phyloP scores from a whole-genome alignment of 257 asterid species.

The Solanum infundibuliforme region DNA sequence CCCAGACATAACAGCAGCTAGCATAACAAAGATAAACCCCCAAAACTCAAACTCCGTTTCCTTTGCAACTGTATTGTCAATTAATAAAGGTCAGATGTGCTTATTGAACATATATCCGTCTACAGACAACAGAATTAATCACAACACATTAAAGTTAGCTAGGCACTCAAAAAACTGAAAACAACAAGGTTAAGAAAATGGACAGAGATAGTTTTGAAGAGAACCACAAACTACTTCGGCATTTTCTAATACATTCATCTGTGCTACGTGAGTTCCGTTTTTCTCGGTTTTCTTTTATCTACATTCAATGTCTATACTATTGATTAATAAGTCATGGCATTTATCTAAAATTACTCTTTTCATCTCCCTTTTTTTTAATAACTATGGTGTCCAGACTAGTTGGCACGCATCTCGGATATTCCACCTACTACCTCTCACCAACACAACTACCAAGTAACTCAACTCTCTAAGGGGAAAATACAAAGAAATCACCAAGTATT shows the following conservation, averaged over 20 bases:
- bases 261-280: background rate
- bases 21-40: constrained; percentile 94
- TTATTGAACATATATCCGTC: background rate
- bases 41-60: constrained; percentile 93
- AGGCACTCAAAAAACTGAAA: background rate
- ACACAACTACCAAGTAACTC: background rate
- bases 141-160: background rate
- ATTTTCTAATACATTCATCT: background rate
- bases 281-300: background rate
- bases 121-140: background rate
- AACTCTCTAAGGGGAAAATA: background rate
- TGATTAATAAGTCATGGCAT: background rate
- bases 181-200: background rate
- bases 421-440: background rate
- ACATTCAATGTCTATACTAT: background rate
- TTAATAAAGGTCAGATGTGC: constrained; percentile 5
- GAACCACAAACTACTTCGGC: background rate
- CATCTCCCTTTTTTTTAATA: background rate
- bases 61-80: constrained; percentile 65
- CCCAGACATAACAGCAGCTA: constrained; percentile 99
- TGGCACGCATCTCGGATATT: background rate
- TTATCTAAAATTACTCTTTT: background rate
- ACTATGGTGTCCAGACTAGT: background rate
- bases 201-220: background rate
- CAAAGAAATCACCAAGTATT: background rate